Percentiles rank a stretch among this genome's conserved stretches.
Evolutionary conservation across 805 yeast species (phyloP).

Genomic region (Spathaspora boniae): DNA sequence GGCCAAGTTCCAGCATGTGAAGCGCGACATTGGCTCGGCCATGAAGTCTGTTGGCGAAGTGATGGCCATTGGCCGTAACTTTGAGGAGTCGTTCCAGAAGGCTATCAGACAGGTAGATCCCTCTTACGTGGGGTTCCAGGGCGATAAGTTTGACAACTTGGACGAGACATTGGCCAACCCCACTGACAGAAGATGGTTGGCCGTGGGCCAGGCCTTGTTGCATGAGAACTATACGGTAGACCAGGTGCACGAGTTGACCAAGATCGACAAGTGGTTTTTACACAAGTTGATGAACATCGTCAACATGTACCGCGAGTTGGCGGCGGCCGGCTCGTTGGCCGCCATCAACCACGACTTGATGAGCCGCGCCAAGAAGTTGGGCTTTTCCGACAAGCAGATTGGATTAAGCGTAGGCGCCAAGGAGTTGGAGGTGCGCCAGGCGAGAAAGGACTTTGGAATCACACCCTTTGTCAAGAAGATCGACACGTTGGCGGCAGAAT

Average conservation of each 20-base stretch:
- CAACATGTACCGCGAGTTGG: constrained; percentile 78
- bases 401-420: constrained; percentile 67
- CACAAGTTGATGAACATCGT: constrained; percentile 91
- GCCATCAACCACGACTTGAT: constrained; percentile 67
- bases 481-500: constrained; percentile 97
- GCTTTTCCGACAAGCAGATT: constrained; percentile 94
- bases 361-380: constrained; percentile 82
- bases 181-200: constrained; percentile 95
- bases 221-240: constrained; percentile 92
- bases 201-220: constrained; percentile 94
- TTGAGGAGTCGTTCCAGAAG: constrained; percentile 96
- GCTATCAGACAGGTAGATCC: constrained; percentile 97
- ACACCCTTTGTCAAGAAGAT: constrained; percentile 94
- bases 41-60: constrained; percentile 99
- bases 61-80: constrained; percentile 97
- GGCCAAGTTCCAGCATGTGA: constrained; percentile 91
- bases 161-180: constrained; percentile 80
- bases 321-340: constrained; percentile 51
- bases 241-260: constrained; percentile 83
- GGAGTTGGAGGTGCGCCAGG: constrained; percentile 79
- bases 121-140: constrained; percentile 86
- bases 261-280: constrained; percentile 95
- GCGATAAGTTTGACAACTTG: constrained; percentile 70
- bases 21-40: constrained; percentile 88
- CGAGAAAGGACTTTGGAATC: constrained; percentile 76